Percentiles rank a stretch among this genome's conserved stretches.
phyloP scores from a whole-genome alignment of 176 grass and related monocot genomes.

The Lolium perenne region DNA sequence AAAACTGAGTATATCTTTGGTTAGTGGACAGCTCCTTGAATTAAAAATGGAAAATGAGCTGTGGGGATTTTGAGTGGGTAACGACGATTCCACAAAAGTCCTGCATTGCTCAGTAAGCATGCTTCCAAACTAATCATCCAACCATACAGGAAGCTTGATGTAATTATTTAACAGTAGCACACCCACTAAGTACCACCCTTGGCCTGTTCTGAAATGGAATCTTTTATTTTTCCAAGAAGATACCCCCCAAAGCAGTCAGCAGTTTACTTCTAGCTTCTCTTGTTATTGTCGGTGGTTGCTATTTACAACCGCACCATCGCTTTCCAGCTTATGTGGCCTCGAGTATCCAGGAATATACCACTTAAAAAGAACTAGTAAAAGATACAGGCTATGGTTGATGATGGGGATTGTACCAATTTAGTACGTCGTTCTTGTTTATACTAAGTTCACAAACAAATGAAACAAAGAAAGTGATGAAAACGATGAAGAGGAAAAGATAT shows the following conservation, averaged over 20 bases:
- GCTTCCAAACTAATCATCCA: background rate
- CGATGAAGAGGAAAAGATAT: background rate
- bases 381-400: background rate
- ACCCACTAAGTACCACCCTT: slow-evolving; percentile 17
- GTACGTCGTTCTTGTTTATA: background rate
- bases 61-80: background rate
- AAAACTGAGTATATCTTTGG: background rate
- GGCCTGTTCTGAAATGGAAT: slow-evolving; percentile 9
- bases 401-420: background rate
- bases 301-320: background rate
- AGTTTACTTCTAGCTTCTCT: slow-evolving; percentile 11
- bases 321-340: slow-evolving; percentile 14
- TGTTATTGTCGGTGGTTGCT: background rate
- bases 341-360: slow-evolving; percentile 1
- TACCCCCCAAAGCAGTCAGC: background rate
- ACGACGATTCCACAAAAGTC: background rate
- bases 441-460: background rate
- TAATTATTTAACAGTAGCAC: background rate
- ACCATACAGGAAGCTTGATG: background rate
- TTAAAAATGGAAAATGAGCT: background rate
- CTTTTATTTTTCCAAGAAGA: background rate
- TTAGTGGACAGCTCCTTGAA: background rate
- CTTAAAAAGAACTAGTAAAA: background rate
- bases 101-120: background rate
- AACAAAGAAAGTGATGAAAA: background rate